Percentiles rank a stretch among this genome's conserved stretches.
Conservation (phyloP, 2,329 filamentous ascomycete genomes). For the Apiospora aurea region DNA sequence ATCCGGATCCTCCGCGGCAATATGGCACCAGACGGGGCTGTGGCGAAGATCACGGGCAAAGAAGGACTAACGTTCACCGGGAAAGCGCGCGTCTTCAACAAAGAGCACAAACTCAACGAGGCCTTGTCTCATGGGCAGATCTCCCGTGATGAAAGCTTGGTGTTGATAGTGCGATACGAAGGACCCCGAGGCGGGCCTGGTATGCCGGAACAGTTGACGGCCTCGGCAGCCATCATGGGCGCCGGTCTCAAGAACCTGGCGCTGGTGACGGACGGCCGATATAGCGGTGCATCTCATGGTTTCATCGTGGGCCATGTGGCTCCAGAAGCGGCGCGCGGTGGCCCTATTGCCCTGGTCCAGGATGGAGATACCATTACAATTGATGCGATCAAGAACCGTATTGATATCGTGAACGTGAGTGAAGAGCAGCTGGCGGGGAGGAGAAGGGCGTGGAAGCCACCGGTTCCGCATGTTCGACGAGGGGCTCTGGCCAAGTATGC, state of each 20-base stretch:
- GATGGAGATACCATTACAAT: slow-evolving; percentile 88
- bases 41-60: slow-evolving; percentile 96
- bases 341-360: slow-evolving; percentile 82
- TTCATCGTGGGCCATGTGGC: slow-evolving; percentile 79
- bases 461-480: slow-evolving; percentile 75
- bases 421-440: slow-evolving; percentile 73
- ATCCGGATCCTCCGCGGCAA: slow-evolving; percentile 89
- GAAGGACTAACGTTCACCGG: slow-evolving; percentile 86
- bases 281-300: slow-evolving; percentile 81
- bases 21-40: slow-evolving; percentile 85
- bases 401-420: slow-evolving; percentile 68
- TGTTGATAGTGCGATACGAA: slow-evolving; percentile 91
- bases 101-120: slow-evolving; percentile 78
- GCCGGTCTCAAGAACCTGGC: slow-evolving; percentile 87
- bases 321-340: slow-evolving; percentile 88
- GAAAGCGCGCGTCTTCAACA: slow-evolving; percentile 83
- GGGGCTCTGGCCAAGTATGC: slow-evolving; percentile 93
- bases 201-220: slow-evolving; percentile 94
- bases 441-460: slow-evolving; percentile 72
- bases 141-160: slow-evolving; percentile 79
- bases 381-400: slow-evolving; percentile 80
- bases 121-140: slow-evolving; percentile 74
- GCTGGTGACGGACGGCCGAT: slow-evolving; percentile 90
- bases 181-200: slow-evolving; percentile 92
- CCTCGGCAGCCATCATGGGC: slow-evolving; percentile 90